Conservation (phyloP, 495 filamentous ascomycete genomes). For the Aspergillus conjunctus region DNA sequence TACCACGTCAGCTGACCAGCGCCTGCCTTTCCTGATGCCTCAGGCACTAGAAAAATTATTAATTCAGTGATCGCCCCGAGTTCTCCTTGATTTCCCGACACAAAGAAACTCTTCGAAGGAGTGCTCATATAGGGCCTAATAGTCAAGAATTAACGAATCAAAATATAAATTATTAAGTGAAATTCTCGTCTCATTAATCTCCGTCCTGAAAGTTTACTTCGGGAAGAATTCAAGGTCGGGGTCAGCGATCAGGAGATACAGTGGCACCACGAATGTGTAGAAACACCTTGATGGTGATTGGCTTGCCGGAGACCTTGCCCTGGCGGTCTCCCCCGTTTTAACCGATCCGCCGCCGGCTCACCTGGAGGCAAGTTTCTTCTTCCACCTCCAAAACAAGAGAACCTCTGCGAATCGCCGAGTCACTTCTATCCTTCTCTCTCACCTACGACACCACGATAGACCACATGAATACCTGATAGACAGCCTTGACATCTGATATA, state of each 20-base stretch:
- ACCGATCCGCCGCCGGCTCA: slow-evolving; percentile 22
- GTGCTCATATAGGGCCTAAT: neutral
- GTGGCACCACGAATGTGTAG: slow-evolving; percentile 45
- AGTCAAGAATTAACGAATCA: neutral
- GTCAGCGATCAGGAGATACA: slow-evolving; percentile 21
- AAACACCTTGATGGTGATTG: slow-evolving; percentile 51
- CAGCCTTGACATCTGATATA: slow-evolving; percentile 8
- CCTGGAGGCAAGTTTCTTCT: slow-evolving; percentile 15
- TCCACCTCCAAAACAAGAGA: slow-evolving; percentile 27
- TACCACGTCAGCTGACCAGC: neutral
- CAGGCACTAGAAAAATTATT: slow-evolving; percentile 9
- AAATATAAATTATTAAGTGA: neutral
- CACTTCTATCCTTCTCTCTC: slow-evolving; percentile 23
- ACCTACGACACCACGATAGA: slow-evolving; percentile 8
- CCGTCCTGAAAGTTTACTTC: neutral
- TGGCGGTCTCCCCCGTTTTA: slow-evolving; percentile 20
- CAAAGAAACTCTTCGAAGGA: neutral
- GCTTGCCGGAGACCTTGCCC: slow-evolving; percentile 18
- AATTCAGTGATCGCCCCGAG: neutral
- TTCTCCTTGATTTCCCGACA: neutral
- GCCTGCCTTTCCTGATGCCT: neutral
- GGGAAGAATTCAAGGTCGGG: neutral
- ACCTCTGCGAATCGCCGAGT: slow-evolving; percentile 15
- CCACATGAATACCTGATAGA: slow-evolving; percentile 12
- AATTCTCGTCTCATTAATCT: neutral